Conservation (phyloP, 768 basidiomycete genomes). For the Chalciporus sphaerocephalus region DNA sequence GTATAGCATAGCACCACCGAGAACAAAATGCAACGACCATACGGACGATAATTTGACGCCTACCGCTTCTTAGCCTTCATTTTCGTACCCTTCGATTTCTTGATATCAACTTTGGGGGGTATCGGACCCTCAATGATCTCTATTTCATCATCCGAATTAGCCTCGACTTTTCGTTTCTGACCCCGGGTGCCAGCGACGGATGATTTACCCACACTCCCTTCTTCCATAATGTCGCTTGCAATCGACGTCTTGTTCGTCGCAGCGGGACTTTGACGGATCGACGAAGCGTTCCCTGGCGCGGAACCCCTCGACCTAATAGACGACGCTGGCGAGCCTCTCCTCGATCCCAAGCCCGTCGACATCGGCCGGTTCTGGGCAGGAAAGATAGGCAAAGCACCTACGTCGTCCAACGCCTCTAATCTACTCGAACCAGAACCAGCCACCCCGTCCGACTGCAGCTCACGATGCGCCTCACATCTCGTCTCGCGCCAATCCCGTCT, state of each 20-base stretch:
- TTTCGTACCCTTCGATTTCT: conserved; percentile 31
- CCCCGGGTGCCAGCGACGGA: background rate
- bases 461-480: conserved; percentile 33
- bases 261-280: conserved; percentile 47
- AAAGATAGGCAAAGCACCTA: conserved; percentile 27
- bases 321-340: conserved; percentile 44
- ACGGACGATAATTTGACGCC: background rate
- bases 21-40: background rate
- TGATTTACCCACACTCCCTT: conserved; percentile 27
- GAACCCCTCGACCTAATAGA: conserved; percentile 44
- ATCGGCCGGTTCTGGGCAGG: conserved; percentile 12
- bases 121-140: conserved; percentile 49
- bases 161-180: conserved; percentile 56
- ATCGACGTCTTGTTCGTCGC: conserved; percentile 39
- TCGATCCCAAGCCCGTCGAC: conserved; percentile 25
- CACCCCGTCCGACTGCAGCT: conserved; percentile 13
- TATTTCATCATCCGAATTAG: conserved; percentile 51
- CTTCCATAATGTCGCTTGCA: conserved; percentile 40
- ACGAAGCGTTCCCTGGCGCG: conserved; percentile 23
- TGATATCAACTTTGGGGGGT: conserved; percentile 35
- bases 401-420: conserved; percentile 30
- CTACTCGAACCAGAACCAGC: conserved; percentile 4
- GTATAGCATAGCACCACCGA: background rate
- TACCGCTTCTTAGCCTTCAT: conserved; percentile 43
- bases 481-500: conserved; percentile 77